Evolutionary conservation across 768 basidiomycete genomes (phyloP).

Genomic region (Termitomyces sp.): DNA sequence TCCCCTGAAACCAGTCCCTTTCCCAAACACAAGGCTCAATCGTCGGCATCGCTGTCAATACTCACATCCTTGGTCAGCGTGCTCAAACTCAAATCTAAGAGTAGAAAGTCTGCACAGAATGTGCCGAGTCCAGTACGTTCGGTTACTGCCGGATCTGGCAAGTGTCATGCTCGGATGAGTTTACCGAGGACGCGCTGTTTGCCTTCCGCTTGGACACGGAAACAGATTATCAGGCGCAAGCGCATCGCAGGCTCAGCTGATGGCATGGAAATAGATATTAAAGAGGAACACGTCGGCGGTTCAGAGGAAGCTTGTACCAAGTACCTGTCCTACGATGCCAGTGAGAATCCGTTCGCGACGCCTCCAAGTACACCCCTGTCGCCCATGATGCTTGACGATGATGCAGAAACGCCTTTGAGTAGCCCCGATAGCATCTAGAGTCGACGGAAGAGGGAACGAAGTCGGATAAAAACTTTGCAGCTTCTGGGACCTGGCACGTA

Average conservation of each 20-base stretch:
- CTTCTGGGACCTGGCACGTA: conserved; percentile 9
- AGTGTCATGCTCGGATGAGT: neutral
- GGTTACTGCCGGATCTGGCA: neutral
- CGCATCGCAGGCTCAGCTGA: neutral
- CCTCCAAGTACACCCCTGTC: conserved; percentile 7
- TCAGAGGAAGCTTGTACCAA: neutral
- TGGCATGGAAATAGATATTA: conserved; percentile 1
- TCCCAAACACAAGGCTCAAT: conserved; percentile 6
- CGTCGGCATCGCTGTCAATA: conserved; percentile 5
- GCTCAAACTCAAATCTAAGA: conserved; percentile 1
- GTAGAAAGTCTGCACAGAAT: neutral
- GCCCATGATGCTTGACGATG: neutral
- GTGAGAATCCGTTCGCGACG: conserved; percentile 10
- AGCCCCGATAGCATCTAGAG: conserved; percentile 5
- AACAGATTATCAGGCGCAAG: neutral
- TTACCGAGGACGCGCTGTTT: conserved; percentile 4
- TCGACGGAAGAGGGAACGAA: conserved; percentile 4
- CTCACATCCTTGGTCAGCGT: conserved; percentile 1
- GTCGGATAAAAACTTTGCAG: conserved; percentile 8
- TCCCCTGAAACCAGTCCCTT: conserved; percentile 4
- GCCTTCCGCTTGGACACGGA: neutral
- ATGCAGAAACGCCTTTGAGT: neutral
- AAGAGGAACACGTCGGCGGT: neutral
- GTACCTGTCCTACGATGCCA: neutral
- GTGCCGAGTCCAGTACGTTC: neutral